Evolutionary conservation across 2,329 filamentous ascomycete species (phyloP), one percentile per base, ranked within the genome.

Genomic region (Beauveria scarabaeidicola): DNA sequence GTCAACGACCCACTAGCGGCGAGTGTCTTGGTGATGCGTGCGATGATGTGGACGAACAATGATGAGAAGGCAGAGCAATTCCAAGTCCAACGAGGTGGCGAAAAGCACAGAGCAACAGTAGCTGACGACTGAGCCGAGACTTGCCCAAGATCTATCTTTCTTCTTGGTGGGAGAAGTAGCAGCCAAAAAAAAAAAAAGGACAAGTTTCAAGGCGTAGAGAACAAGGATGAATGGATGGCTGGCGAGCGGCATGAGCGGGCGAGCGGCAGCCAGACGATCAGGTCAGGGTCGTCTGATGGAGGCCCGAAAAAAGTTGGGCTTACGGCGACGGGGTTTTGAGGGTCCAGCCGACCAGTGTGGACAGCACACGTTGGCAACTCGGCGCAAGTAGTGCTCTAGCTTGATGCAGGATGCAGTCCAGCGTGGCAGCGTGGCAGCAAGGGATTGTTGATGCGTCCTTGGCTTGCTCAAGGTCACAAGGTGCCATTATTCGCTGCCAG

Each of bases 1-100:
- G 56, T 59, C 56, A 46, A 52, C 27, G 56, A 53, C 56, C 56
- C 56, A 59, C 56, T 38, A 29, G n/a, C 41, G 47, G 25, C 40
- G 25, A 58, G 36, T 58, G 46, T 46, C 27, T 55, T 47, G 46
- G 54, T n/a, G 48, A 41, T 27, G 32, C 32, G 41, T 38, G 38
- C n/a, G 19, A 40, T 38, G 43, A 48, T 56, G 54, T 50, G n/a
- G 17, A 47, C n/a, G 41, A 38, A 10, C n/a, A 17, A 29, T 41
- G 36, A 32, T 53, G 23, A 13, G 2, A 38, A 36, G n/a, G 32
- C 32, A 36, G 11, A 36, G 13, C 13, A 36, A 36, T 36, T 36
- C 32, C 32, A 32, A 32, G 29, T 32, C 29, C 11, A 36, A 43
- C 6, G 25, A 32, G 36, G 38, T 32, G 19, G 52, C 25, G 23